phyloP scores from a whole-genome alignment of 176 grass and related monocot species.

The maize (Zea mays) region Zm-B73-REFERENCE-NAM-5.0 NC_050099.1:219249501-219250000 shows the following conservation, averaged over 20 bases:
- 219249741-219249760: slow-evolving; percentile 79
- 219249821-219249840: slow-evolving; percentile 56
- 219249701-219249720: slow-evolving; percentile 20
- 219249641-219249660: slow-evolving; percentile 52
- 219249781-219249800: slow-evolving; percentile 43
- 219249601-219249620: slow-evolving; percentile 35
- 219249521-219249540: slow-evolving; percentile 47
- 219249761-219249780: slow-evolving; percentile 84
- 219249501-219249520: slow-evolving; percentile 51
- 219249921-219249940: slow-evolving; percentile 69
- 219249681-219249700: slow-evolving; percentile 8
- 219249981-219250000: slow-evolving; percentile 29
- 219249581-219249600: slow-evolving; percentile 26
- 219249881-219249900: slow-evolving; percentile 93
- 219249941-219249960: slow-evolving; percentile 45
- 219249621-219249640: slow-evolving; percentile 64
- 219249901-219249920: slow-evolving; percentile 66
- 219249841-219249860: slow-evolving; percentile 58
- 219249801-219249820: slow-evolving; percentile 39
- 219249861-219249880: slow-evolving; percentile 52
- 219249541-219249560: slow-evolving; percentile 60
- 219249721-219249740: slow-evolving; percentile 80
- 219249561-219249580: slow-evolving; percentile 40
- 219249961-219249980: slow-evolving; percentile 53
- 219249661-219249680: slow-evolving; percentile 7